phyloP scores from a whole-genome alignment of 164 flowering plant genomes.

The Pachysandra terminalis region DNA sequence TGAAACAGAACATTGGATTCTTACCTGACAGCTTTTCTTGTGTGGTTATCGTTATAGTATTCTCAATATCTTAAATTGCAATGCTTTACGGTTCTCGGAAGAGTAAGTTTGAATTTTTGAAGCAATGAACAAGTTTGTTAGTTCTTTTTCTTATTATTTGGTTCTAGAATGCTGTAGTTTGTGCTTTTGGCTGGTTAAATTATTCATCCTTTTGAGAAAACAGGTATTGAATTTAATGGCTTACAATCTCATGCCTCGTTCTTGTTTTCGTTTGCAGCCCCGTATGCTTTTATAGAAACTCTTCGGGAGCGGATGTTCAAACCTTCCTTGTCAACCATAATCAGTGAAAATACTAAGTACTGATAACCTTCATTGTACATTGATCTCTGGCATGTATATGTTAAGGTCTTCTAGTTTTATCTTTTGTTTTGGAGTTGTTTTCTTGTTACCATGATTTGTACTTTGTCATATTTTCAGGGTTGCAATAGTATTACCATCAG shows the following conservation, averaged over 20 bases:
- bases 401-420: not conserved
- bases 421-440: constrained; percentile 1
- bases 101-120: not conserved
- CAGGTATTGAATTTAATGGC: not conserved
- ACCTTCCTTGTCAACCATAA: constrained; percentile 85
- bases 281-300: constrained; percentile 85
- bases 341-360: constrained; percentile 75
- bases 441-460: constrained; percentile 10
- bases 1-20: too few relatives aligned
- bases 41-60: too few relatives aligned
- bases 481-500: constrained; percentile 77
- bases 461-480: constrained; percentile 45
- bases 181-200: not conserved
- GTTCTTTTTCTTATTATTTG: not conserved
- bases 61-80: not conserved
- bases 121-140: not conserved
- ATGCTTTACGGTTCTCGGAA: not conserved
- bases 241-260: not conserved
- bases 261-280: constrained; percentile 47
- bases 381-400: not conserved
- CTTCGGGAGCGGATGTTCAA: constrained; percentile 95
- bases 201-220: not conserved
- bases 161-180: not conserved
- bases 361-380: not conserved
- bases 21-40: too few relatives aligned